Percentiles rank a stretch among this genome's conserved stretches.
These are phyloP conservation scores for Rickenella mellea DNA, from an alignment of 768 basidiomycete species.

Conservation along the genomic window DNA sequence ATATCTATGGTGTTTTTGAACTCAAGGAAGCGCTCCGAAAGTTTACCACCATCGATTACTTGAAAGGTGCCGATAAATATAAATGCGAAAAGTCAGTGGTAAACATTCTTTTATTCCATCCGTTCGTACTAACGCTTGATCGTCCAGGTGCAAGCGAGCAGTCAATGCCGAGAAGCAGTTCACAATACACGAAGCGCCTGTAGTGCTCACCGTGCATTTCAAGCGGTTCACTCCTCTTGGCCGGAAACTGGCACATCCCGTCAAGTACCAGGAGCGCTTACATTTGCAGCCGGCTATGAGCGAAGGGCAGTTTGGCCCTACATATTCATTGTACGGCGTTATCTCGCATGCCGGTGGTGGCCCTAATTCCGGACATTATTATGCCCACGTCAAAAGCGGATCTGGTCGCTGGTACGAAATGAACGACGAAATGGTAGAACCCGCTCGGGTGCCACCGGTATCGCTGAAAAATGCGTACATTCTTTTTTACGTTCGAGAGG, in stretches of 20 bases:
- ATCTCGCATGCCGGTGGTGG: slow-evolving; percentile 90
- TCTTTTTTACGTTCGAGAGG: slow-evolving; percentile 81
- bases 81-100: slow-evolving; percentile 90
- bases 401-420: slow-evolving; percentile 80
- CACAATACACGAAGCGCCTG: slow-evolving; percentile 78
- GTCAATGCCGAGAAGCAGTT: slow-evolving; percentile 89
- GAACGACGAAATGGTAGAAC: slow-evolving; percentile 78
- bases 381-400: slow-evolving; percentile 66
- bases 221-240: slow-evolving; percentile 93
- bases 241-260: slow-evolving; percentile 67
- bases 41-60: slow-evolving; percentile 72
- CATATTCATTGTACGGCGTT: slow-evolving; percentile 84
- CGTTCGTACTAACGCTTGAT: not conserved
- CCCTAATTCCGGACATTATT: slow-evolving; percentile 95
- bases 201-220: slow-evolving; percentile 84
- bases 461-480: slow-evolving; percentile 81
- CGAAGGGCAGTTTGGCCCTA: slow-evolving; percentile 61
- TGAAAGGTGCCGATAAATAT: slow-evolving; percentile 92
- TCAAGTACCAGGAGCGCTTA: slow-evolving; percentile 74
- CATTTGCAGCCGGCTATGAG: slow-evolving; percentile 77
- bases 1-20: slow-evolving; percentile 56
- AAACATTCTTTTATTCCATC: not conserved
- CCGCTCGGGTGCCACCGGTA: slow-evolving; percentile 34
- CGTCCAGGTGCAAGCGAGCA: slow-evolving; percentile 75
- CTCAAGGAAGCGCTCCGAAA: slow-evolving; percentile 68